Evolutionary conservation across 2,329 filamentous ascomycete genomes (phyloP), one percentile per base, ranked within the genome.

Genomic region (Colletotrichum sp.): DNA sequence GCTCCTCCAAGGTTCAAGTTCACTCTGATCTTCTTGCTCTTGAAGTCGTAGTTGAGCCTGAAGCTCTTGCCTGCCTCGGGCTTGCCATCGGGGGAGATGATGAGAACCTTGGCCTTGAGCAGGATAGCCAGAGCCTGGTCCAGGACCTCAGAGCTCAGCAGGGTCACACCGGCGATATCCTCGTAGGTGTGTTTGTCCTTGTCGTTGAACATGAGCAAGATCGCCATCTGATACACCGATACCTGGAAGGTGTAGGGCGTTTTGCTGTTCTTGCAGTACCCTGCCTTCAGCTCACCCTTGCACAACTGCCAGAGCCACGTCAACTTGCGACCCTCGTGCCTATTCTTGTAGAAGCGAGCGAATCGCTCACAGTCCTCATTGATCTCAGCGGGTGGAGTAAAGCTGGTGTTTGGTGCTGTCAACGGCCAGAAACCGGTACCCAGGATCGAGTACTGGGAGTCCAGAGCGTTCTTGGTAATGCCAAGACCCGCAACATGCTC

Each of bases 221-320:
- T 96, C 1, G 96, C 96, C 96, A 99, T 98, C 85, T 99, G 97
- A 83, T 97, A 99, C 4, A 96, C 96, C 3, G 96, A 99, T 13
- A 99, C 98, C 84, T 98, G 96, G 89, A 99, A 98, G 3, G 95
- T 99, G 84, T 96, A 98, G 1, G 96, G 95, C 2, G 96, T 95
- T 88, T 98, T 99, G 81, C 92, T 92, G 82, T 89, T 92, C 87
- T 95, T 98, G 89, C 95, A 94, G 85, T 98, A 99, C 82, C 96
- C 96, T 49, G 96, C 95, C 85, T 96, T 96, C 77, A 99, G 92
- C 85, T 99, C 97, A 72, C 97, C 97, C 88, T 99, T 99, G 90
- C 96, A 99, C 69, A 99, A 88, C 84, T 99, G 96, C 97, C 97
- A 99, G 72, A 99, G 86, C 97, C 97, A 99, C 9, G 96, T 98